A percentile compares a stretch with the other conserved stretches of the same genome.
Evolutionary conservation across 228 moss, liverwort and hornwort species (phyloP).

Genomic region (Sphagnum fallax): DNA sequence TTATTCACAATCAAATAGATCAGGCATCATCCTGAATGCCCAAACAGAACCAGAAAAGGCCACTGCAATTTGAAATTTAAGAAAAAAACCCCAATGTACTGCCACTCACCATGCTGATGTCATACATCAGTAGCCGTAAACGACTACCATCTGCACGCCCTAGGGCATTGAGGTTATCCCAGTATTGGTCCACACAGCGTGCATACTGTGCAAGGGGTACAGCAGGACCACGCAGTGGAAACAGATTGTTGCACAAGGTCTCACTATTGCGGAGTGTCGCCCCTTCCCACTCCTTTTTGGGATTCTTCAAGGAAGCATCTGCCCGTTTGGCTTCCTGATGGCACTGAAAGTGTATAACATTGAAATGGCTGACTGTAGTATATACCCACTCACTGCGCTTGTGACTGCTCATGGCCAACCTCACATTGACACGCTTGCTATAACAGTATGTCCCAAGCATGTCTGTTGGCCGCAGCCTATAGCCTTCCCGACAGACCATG

Average conservation of each 20-base stretch:
- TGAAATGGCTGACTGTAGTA: conserved; percentile 98
- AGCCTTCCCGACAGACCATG: conserved; percentile 99
- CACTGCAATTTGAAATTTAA: too few species aligned
- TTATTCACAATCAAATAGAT: too few species aligned
- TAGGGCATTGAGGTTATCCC: conserved; percentile 92
- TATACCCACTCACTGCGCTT: conserved; percentile 96
- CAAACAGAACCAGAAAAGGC: too few species aligned
- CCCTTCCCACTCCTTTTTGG: conserved; percentile 99
- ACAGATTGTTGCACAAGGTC: conserved; percentile 94
- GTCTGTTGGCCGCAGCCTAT: conserved; percentile 81
- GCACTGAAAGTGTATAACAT: conserved; percentile 98
- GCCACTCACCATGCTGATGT: conserved; percentile 83
- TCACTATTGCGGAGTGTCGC: conserved; percentile 93
- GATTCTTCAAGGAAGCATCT: conserved; percentile 91
- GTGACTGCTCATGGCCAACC: conserved; percentile 71
- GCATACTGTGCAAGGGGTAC: conserved; percentile 91
- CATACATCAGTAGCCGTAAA: conserved; percentile 82
- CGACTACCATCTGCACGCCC: conserved; percentile 99
- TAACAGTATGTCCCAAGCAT: conserved; percentile 97
- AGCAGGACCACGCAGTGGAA: conserved; percentile 84
- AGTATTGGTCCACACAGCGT: conserved; percentile 96
- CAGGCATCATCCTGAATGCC: too few species aligned
- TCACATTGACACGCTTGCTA: conserved; percentile 92
- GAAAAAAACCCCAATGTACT: neutral
- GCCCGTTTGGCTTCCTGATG: conserved; percentile 99